These are phyloP conservation scores for Dipteronia sinensis DNA, from an alignment of 345 rosid genomes.

Conservation along the genomic window DNA sequence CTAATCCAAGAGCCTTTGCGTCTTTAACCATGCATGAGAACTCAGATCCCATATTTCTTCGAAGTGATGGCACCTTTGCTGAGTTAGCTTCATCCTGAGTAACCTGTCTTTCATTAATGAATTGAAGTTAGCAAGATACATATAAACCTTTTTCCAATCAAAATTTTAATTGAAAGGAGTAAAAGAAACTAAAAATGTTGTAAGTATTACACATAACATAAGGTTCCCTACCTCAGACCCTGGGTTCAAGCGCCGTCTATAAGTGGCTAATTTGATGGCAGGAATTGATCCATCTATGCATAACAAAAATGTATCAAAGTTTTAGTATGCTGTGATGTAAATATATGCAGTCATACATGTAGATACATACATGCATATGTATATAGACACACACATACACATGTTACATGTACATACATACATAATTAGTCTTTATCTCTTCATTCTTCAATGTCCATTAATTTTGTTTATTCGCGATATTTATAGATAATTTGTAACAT, in stretches of 20 bases:
- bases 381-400: background rate
- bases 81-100: constrained; percentile 44
- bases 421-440: background rate
- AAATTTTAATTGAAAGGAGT: background rate
- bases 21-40: constrained; percentile 90
- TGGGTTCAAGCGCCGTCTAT: constrained; percentile 64
- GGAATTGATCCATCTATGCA: constrained; percentile 88
- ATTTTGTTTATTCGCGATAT: background rate
- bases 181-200: background rate
- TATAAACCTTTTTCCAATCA: background rate
- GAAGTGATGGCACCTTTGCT: constrained; percentile 55
- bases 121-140: constrained; percentile 3
- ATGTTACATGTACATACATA: background rate
- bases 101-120: constrained; percentile 42
- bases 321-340: background rate
- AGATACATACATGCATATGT: background rate
- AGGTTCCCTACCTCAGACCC: constrained; percentile 52
- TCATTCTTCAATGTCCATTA: background rate
- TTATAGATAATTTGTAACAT: background rate
- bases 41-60: constrained; percentile 88
- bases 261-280: constrained; percentile 79
- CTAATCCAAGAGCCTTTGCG: constrained; percentile 72
- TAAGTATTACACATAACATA: constrained; percentile 3
- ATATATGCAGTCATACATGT: background rate
- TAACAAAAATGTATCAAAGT: constrained; percentile 1